Conservation (phyloP, 257 asterid genomes). For the Buddleja alternifolia region DNA sequence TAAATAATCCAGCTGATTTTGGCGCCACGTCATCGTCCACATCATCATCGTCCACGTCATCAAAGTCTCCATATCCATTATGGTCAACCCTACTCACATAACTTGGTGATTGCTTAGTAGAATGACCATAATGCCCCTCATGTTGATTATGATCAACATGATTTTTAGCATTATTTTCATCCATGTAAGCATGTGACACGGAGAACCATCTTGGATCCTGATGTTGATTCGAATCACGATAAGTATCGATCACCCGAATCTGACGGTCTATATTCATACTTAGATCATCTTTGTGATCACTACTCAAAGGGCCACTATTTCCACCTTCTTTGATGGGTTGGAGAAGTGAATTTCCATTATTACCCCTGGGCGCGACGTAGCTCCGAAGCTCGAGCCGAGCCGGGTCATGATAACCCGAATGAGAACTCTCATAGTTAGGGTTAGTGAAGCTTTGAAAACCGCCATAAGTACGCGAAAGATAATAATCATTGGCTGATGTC, state of each 20-base stretch:
- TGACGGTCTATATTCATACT: conserved; percentile 43
- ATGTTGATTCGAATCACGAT: conserved; percentile 29
- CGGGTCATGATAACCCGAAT: conserved; percentile 41
- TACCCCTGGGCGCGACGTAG: conserved; percentile 42
- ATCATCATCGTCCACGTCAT: conserved; percentile 52
- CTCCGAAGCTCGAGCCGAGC: conserved; percentile 74
- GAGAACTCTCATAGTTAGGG: conserved; percentile 38
- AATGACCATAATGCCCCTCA: conserved; percentile 28
- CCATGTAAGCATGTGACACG: conserved; percentile 47
- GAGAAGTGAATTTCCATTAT: conserved; percentile 28
- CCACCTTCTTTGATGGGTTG: neutral
- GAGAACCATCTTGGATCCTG: conserved; percentile 55
- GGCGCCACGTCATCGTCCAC: conserved; percentile 34
- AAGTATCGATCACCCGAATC: conserved; percentile 39
- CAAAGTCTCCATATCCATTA: conserved; percentile 29
- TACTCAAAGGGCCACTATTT: too few species aligned
- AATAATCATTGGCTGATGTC: conserved; percentile 71
- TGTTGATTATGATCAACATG: conserved; percentile 12
- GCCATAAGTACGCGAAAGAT: conserved; percentile 42
- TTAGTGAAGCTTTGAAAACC: conserved; percentile 36
- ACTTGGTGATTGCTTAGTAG: conserved; percentile 29
- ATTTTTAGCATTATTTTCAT: conserved; percentile 9
- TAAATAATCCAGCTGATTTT: conserved; percentile 53
- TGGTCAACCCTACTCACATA: conserved; percentile 25
- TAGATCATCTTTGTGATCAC: conserved; percentile 28